A percentile compares a stretch with the other conserved stretches of the same genome.
Evolutionary conservation across 192 early-diverging fungal species (phyloP).

Genomic region (Spinellus fusiger): DNA sequence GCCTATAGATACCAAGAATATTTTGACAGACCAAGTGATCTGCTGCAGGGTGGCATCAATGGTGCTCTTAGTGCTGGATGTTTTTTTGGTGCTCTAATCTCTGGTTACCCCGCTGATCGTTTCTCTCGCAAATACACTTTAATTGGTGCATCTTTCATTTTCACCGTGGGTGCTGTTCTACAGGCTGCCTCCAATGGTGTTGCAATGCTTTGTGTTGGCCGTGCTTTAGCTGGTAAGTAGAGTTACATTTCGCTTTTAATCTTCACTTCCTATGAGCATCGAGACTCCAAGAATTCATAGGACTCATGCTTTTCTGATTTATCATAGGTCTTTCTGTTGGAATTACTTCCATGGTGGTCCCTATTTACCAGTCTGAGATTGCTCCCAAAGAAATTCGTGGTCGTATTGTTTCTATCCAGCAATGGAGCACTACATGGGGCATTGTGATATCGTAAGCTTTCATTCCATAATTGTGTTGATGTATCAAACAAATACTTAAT

Average conservation of each 20-base stretch:
- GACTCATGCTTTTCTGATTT: neutral
- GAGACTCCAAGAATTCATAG: neutral
- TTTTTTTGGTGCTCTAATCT: conserved; percentile 51
- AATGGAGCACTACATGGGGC: conserved; percentile 68
- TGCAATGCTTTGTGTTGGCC: conserved; percentile 43
- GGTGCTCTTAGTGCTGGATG: conserved; percentile 52
- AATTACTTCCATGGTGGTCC: neutral
- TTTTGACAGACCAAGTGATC: no score
- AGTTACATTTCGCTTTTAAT: no score
- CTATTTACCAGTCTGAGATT: conserved; percentile 60
- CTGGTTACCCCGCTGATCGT: conserved; percentile 42
- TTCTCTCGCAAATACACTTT: conserved; percentile 43
- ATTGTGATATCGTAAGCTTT: conserved; percentile 28
- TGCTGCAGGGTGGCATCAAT: conserved; percentile 11
- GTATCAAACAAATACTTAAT: no score
- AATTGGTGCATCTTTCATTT: conserved; percentile 39
- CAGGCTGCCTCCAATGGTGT: conserved; percentile 42
- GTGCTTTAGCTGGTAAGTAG: conserved; percentile 45
- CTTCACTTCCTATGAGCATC: conserved; percentile 35
- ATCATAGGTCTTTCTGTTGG: no score
- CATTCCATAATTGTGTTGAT: no score
- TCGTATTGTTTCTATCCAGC: conserved; percentile 75
- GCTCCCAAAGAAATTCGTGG: conserved; percentile 77
- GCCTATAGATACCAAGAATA: no score
- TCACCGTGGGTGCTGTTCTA: conserved; percentile 46